phyloP scores from a whole-genome alignment of 306 rosid genomes.

The Sphenostylis stenocarpa region DNA sequence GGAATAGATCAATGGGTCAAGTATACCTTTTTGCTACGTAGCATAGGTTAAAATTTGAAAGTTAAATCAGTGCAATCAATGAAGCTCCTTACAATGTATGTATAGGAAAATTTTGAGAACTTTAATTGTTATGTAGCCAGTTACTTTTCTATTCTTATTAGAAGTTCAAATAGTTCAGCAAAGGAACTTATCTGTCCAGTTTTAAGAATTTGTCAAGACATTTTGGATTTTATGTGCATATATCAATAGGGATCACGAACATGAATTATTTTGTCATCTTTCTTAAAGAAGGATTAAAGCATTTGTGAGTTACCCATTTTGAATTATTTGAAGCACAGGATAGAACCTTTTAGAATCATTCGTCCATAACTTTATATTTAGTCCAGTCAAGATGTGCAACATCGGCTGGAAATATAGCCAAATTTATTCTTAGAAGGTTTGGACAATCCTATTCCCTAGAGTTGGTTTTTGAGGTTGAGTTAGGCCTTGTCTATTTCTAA shows the following conservation, averaged over 20 bases:
- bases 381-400: neutral
- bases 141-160: neutral
- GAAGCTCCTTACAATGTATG: neutral
- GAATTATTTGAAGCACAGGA: neutral
- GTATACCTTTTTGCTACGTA: neutral
- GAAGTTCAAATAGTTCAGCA: neutral
- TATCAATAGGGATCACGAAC: neutral
- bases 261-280: neutral
- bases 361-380: neutral
- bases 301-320: neutral
- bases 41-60: neutral
- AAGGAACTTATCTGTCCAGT: neutral
- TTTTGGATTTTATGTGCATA: slow-evolving; percentile 12
- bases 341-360: neutral
- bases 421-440: no score
- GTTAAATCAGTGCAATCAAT: neutral
- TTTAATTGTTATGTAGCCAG: neutral
- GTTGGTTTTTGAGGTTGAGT: no score
- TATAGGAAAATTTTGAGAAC: neutral
- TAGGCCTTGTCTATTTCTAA: no score
- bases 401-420: no score
- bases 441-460: neutral
- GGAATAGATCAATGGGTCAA: neutral
- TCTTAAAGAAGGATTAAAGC: neutral
- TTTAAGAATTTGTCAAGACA: neutral